Evolutionary conservation across 2,329 filamentous ascomycete genomes (phyloP).

Genomic region (Geosmithia morbida): DNA sequence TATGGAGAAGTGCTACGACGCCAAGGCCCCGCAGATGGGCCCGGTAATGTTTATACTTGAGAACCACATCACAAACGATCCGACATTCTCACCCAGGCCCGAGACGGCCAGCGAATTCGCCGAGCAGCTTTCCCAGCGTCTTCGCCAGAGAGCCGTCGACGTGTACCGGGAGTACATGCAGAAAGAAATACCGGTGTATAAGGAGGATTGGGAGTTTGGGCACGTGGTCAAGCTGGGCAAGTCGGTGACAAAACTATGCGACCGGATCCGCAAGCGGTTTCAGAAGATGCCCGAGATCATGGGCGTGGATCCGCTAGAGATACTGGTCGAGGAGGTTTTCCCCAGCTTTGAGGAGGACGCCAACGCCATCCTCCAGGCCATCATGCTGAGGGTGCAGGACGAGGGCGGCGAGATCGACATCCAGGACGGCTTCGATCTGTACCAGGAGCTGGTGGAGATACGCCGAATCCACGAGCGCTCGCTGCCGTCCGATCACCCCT

Average conservation of each 20-base stretch:
- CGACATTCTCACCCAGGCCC: constrained; percentile 54
- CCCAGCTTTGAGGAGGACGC: constrained; percentile 86
- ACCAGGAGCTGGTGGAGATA: constrained; percentile 76
- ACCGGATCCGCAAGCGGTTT: constrained; percentile 87
- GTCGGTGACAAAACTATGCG: constrained; percentile 68
- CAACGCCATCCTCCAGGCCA: constrained; percentile 67
- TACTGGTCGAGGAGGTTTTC: constrained; percentile 71
- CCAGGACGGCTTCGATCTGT: constrained; percentile 87
- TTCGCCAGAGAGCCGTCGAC: constrained; percentile 61
- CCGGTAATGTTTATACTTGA: constrained; percentile 69
- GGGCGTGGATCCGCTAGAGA: constrained; percentile 50
- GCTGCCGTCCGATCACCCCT: constrained; percentile 52
- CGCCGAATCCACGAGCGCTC: constrained; percentile 65
- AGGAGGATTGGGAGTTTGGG: constrained; percentile 77
- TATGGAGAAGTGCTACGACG: constrained; percentile 79
- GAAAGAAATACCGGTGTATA: constrained; percentile 63
- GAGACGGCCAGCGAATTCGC: constrained; percentile 62
- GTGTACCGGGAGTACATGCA: constrained; percentile 70
- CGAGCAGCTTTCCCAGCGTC: constrained; percentile 54
- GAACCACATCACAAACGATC: constrained; percentile 67
- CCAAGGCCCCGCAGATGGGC: constrained; percentile 71
- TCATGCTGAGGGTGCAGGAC: constrained; percentile 58
- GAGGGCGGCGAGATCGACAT: constrained; percentile 65
- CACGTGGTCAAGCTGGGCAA: constrained; percentile 85
- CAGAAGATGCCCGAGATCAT: constrained; percentile 76